Evolutionary conservation across 345 rosid genomes (phyloP), one percentile per base, ranked within the genome.

Genomic region (Tarenaya hassleriana): DNA sequence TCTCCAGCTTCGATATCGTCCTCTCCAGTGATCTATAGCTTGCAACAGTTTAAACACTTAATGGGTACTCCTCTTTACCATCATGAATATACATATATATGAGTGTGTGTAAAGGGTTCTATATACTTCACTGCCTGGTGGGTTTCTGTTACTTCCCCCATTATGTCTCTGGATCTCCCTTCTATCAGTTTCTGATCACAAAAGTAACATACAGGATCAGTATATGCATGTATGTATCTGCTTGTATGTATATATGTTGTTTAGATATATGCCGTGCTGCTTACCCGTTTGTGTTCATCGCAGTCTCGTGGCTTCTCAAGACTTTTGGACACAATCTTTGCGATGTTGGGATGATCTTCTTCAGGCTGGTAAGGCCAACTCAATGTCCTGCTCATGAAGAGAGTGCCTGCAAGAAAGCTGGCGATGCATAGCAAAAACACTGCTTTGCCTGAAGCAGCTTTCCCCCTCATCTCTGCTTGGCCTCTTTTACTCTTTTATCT

Each of bases 271-370:
- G 34, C 5, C 33, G 12, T n/a, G 34, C n/a, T 46, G 50, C 69
- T 73, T 82, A 87, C 96, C 16, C 82, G 88, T 62, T 80, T 80
- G 63, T 65, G 88, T 54, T 88, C 88, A 52, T 88, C 86, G 34
- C 81, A 79, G 52, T 81, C 88, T 19, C 34, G 56, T 34, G 61
- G 64, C 12, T 63, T 69, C 60, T 50, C 60, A 38, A 60, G 35
- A 47, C 46, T 68, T 39, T 58, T 61, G 1, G 73, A 41, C 9
- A 61, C 45, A 62, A 52, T 52, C n/a, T 47, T 34, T 5, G 69
- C 52, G 27, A 61, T 24, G 35, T 59, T 69, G 32, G 59, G 64
- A 39, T 52, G 55, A 1, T 69, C 52, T 29, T 50, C 52, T 66
- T 47, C 61, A 31, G 51, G 9, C 18, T 58, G 37, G 50, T 66